Base-by-base conservation (phyloP, 306 rosid genomes). In the Urtica urens region DNA sequence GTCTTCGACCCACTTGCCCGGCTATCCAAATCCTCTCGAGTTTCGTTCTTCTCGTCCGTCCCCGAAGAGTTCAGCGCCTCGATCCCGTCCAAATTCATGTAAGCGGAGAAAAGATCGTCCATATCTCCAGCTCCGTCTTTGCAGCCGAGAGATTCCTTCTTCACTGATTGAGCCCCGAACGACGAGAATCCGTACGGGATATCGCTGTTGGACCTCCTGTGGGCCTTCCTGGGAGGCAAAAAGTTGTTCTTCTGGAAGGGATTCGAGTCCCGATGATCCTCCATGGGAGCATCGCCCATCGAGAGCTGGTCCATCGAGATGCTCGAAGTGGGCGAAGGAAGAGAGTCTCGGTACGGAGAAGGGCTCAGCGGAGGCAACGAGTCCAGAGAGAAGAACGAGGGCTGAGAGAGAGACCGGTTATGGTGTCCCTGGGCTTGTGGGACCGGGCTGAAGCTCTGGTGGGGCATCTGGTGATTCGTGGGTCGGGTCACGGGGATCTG, bases 11-110 rank as follows among this genome's bases (percentile, higher is more conserved):
- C 97, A 34, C 95, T 88, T 2, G 93, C 97, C 48, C 93, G 72
- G 57, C 97, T 88, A 66, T 88, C 96, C 90, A 88, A 72, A 71
- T 88, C 97, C 62, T 83, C 94, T 0, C 86, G 86, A 78, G 69
- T 88, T 54, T 80, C 88, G 5, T 26, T 51, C 63, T 83, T 88
- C 28, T 83, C 93, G 40, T 83, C 85, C 4, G 76, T 77, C 41
- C 74, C 96, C 0, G 79, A 67, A 18, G 93, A 75, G 65, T 88
- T 81, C 46, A 83, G 62, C 2, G 72, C 77, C 64, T 83, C 95
- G 43, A 88, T 76, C 53, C 46, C 73, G 31, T 88, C 97, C 68
- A 81, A 70, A 68, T 88, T 88, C 97, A 88, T 88, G 28, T 88
- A 83, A 17, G 95, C 86, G 53, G 82, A 72, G 68, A 88, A 83